Conservation (phyloP, 1,284 basidiomycete genomes). For the Bjerkandera adusta region DNA sequence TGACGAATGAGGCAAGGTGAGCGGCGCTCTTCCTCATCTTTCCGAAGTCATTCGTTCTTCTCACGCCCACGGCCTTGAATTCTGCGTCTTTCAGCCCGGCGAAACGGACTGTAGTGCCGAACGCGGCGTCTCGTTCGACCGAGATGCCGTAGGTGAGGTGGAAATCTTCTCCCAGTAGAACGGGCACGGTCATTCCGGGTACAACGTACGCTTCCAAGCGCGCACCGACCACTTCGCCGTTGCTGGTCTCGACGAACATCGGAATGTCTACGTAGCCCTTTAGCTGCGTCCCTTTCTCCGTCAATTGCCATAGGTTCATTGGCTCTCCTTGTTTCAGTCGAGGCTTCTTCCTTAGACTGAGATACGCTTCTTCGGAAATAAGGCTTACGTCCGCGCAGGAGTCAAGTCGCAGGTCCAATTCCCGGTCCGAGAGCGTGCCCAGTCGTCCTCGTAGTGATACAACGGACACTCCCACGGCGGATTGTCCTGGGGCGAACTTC, state of each 20-base stretch:
- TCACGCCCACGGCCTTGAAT: no score
- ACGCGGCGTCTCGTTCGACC: slow-evolving; percentile 9
- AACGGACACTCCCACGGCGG: neutral
- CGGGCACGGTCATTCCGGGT: slow-evolving; percentile 22
- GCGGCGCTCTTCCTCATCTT: no score
- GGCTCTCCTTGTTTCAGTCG: slow-evolving; percentile 1
- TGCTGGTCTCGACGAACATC: slow-evolving; percentile 4
- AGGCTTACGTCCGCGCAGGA: neutral
- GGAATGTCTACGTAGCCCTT: slow-evolving; percentile 12
- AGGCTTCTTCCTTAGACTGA: neutral
- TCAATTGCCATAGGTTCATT: slow-evolving; percentile 14
- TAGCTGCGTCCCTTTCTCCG: neutral
- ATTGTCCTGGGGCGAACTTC: neutral
- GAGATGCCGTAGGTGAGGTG: slow-evolving; percentile 21
- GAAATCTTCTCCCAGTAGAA: slow-evolving; percentile 30
- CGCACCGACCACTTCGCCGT: slow-evolving; percentile 16
- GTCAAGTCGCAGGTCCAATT: neutral
- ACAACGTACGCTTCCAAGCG: slow-evolving; percentile 29
- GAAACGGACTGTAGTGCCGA: no score
- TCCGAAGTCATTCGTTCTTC: no score
- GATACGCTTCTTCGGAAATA: neutral
- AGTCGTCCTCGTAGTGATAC: neutral
- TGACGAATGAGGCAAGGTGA: no score
- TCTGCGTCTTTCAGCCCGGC: no score
- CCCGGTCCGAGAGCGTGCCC: neutral